Evolutionary conservation across 768 basidiomycete species (phyloP).

Genomic region (Lactarius hengduanensis): DNA sequence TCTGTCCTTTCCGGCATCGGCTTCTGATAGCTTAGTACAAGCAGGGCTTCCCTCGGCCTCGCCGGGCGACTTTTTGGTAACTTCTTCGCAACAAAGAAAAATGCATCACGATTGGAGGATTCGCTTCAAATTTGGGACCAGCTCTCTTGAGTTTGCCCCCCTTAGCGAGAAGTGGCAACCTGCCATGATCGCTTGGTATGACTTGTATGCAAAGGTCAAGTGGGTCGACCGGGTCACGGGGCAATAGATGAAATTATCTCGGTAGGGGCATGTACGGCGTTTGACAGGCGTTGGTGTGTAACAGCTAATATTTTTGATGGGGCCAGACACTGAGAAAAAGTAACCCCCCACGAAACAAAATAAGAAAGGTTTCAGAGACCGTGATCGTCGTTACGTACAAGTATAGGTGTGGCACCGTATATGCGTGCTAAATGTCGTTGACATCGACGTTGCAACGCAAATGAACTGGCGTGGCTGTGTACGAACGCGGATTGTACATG

Average conservation of each 20-base stretch:
- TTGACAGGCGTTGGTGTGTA: neutral
- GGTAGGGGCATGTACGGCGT: neutral
- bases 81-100: neutral
- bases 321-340: neutral
- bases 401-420: neutral
- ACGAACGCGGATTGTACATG: neutral
- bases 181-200: neutral
- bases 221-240: neutral
- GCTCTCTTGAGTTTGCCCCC: neutral
- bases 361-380: neutral
- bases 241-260: neutral
- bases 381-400: neutral
- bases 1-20: neutral
- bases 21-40: neutral
- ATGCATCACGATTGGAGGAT: neutral
- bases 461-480: neutral
- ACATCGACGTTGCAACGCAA: neutral
- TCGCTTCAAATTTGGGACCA: neutral
- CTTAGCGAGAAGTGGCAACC: neutral
- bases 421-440: neutral
- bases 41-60: constrained; percentile 2
- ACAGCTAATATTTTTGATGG: neutral
- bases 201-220: neutral
- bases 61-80: neutral
- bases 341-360: neutral